phyloP scores from a whole-genome alignment of 2,329 filamentous ascomycete species.

The Exserohilum rostratum region DNA sequence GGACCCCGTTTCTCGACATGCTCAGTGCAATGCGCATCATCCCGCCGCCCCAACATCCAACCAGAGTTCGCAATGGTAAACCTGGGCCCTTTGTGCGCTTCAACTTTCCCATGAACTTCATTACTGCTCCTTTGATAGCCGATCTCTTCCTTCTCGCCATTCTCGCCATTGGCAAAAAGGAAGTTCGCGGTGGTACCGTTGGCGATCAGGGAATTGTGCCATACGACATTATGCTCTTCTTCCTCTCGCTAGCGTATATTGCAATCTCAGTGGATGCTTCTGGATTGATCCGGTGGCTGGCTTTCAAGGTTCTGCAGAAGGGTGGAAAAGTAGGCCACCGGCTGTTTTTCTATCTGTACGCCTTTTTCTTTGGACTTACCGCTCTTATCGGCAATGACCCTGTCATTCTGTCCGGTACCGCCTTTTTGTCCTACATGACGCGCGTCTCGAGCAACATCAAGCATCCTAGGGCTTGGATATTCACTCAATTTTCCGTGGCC shows the following conservation, averaged over 20 bases:
- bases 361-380: slow-evolving; percentile 72
- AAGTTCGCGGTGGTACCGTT: slow-evolving; percentile 72
- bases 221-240: slow-evolving; percentile 76
- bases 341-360: slow-evolving; percentile 75
- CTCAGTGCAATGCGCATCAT: slow-evolving; percentile 61
- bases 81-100: slow-evolving; percentile 56
- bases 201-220: slow-evolving; percentile 70
- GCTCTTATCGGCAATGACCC: slow-evolving; percentile 77
- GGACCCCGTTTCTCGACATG: slow-evolving; percentile 52
- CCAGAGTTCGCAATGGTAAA: slow-evolving; percentile 32
- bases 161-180: slow-evolving; percentile 67
- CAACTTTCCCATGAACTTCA: slow-evolving; percentile 70
- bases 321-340: slow-evolving; percentile 70
- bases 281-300: slow-evolving; percentile 71
- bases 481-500: slow-evolving; percentile 72
- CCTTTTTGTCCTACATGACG: slow-evolving; percentile 79
- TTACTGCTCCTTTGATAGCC: slow-evolving; percentile 73
- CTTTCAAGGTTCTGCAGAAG: slow-evolving; percentile 72
- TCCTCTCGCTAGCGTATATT: slow-evolving; percentile 75
- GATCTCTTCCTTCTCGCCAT: slow-evolving; percentile 75
- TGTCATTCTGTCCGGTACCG: slow-evolving; percentile 74
- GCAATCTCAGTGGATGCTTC: slow-evolving; percentile 79
- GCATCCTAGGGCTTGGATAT: slow-evolving; percentile 75
- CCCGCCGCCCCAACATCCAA: slow-evolving; percentile 45
- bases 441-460: slow-evolving; percentile 74